Evolutionary conservation across 148 eudicot species (phyloP).

Genomic region (Salicornia ramosissima): DNA sequence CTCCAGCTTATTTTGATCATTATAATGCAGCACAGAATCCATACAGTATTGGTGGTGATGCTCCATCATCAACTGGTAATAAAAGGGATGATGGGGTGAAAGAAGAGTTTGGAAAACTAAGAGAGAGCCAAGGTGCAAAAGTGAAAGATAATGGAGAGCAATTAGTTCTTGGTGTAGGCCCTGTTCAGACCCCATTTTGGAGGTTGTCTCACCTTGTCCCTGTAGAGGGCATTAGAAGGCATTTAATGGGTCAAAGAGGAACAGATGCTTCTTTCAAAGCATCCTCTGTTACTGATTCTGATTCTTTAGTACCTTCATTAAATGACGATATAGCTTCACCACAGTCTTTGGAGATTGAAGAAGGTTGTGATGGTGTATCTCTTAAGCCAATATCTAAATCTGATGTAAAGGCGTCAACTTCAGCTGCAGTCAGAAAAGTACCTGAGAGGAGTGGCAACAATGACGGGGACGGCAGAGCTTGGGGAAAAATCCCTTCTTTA

Average conservation of each 20-base stretch:
- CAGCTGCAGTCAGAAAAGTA: constrained; percentile 34
- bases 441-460: constrained; percentile 36
- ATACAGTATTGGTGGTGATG: constrained; percentile 31
- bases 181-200: constrained; percentile 90
- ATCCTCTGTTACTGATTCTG: constrained; percentile 37
- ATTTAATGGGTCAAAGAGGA: constrained; percentile 48
- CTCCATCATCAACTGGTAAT: constrained; percentile 29
- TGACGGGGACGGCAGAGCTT: constrained; percentile 43
- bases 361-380: constrained; percentile 86
- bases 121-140: constrained; percentile 42
- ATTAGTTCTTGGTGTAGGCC: constrained; percentile 90
- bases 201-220: constrained; percentile 91
- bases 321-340: constrained; percentile 42
- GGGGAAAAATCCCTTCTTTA: constrained; percentile 81
- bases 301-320: constrained; percentile 43
- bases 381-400: constrained; percentile 60
- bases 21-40: constrained; percentile 65
- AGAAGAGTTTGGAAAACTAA: constrained; percentile 39
- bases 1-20: constrained; percentile 99
- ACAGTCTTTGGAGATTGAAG: constrained; percentile 87
- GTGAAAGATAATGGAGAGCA: constrained; percentile 63
- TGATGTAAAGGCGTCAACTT: constrained; percentile 38
- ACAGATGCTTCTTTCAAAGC: constrained; percentile 38
- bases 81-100: constrained; percentile 34
- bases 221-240: constrained; percentile 70